phyloP scores from a whole-genome alignment of 179 eudicot genomes.

The Drosera spatulata region DNA sequence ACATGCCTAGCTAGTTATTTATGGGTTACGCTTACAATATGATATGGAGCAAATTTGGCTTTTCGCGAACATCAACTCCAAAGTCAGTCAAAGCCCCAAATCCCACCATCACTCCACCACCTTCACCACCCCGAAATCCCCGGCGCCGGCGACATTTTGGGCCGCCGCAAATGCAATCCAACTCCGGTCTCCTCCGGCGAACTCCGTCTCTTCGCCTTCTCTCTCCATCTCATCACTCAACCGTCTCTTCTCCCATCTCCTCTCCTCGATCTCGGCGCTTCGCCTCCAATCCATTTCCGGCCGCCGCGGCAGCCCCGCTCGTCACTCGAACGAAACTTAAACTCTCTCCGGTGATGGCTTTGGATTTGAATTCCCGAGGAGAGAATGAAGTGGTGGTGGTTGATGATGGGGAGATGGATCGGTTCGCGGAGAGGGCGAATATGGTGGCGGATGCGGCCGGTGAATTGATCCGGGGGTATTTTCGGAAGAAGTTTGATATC shows the following conservation, averaged over 20 bases:
- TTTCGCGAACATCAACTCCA: too few species aligned
- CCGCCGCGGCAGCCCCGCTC: background rate
- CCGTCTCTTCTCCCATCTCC: conserved; percentile 10
- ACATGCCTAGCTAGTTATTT: too few species aligned
- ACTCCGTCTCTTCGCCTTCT: conserved; percentile 4
- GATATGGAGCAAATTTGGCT: too few species aligned
- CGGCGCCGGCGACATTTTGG: too few species aligned
- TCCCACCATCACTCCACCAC: too few species aligned
- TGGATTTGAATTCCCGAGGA: conserved; percentile 12
- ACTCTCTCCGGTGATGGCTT: conserved; percentile 18
- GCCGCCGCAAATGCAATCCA: conserved; percentile 27
- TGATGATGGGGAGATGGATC: conserved; percentile 33
- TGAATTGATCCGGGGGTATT: conserved; percentile 61
- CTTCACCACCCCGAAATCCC: too few species aligned
- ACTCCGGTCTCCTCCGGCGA: conserved; percentile 23
- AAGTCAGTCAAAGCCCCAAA: too few species aligned
- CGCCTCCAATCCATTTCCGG: conserved; percentile 2
- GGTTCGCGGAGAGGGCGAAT: conserved; percentile 38
- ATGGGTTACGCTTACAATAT: too few species aligned
- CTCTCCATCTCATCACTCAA: conserved; percentile 9
- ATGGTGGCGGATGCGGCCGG: conserved; percentile 84
- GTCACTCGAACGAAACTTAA: conserved; percentile 11
- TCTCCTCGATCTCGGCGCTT: conserved; percentile 9
- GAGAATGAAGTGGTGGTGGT: conserved; percentile 4
- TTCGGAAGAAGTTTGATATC: conserved; percentile 65